phyloP scores from a whole-genome alignment of 805 yeast genomes.

The Kodamaea kakaduensis region DNA sequence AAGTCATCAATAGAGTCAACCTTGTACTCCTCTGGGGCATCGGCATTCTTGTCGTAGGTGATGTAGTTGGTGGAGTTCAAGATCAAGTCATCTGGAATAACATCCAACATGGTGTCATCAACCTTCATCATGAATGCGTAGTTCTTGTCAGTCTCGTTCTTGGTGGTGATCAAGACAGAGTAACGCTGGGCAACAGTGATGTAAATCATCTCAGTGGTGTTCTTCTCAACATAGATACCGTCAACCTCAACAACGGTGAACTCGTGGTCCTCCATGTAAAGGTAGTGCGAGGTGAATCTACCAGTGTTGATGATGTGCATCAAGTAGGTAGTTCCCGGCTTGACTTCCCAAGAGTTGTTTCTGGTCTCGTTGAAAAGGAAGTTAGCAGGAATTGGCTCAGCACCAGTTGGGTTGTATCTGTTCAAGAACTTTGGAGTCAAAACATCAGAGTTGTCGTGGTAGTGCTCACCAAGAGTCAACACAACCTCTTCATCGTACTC shows the following conservation, averaged over 20 bases:
- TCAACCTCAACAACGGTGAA: slow-evolving; percentile 88
- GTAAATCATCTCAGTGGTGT: slow-evolving; percentile 65
- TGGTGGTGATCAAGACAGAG: slow-evolving; percentile 72
- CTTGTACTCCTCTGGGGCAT: slow-evolving; percentile 39
- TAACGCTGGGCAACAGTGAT: slow-evolving; percentile 92
- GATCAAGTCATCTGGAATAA: slow-evolving; percentile 56
- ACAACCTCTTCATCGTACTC: slow-evolving; percentile 77
- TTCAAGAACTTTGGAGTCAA: slow-evolving; percentile 57
- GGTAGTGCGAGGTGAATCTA: slow-evolving; percentile 85
- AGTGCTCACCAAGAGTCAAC: slow-evolving; percentile 80
- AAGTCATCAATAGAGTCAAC: slow-evolving; percentile 43
- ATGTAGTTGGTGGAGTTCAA: slow-evolving; percentile 75
- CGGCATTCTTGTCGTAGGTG: slow-evolving; percentile 47
- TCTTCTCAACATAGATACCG: slow-evolving; percentile 79
- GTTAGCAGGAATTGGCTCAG: slow-evolving; percentile 91
- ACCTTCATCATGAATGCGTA: slow-evolving; percentile 79
- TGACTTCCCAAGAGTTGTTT: slow-evolving; percentile 69
- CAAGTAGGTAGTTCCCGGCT: slow-evolving; percentile 83
- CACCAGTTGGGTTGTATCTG: slow-evolving; percentile 90
- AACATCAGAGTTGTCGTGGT: slow-evolving; percentile 58
- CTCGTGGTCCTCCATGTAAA: slow-evolving; percentile 84
- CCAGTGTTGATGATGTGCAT: slow-evolving; percentile 81
- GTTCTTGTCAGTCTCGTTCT: slow-evolving; percentile 55
- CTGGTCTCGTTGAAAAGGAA: slow-evolving; percentile 77
- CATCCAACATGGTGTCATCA: slow-evolving; percentile 82